Conservation (phyloP, 345 rosid genomes). For the Eucalyptus marginata region DNA sequence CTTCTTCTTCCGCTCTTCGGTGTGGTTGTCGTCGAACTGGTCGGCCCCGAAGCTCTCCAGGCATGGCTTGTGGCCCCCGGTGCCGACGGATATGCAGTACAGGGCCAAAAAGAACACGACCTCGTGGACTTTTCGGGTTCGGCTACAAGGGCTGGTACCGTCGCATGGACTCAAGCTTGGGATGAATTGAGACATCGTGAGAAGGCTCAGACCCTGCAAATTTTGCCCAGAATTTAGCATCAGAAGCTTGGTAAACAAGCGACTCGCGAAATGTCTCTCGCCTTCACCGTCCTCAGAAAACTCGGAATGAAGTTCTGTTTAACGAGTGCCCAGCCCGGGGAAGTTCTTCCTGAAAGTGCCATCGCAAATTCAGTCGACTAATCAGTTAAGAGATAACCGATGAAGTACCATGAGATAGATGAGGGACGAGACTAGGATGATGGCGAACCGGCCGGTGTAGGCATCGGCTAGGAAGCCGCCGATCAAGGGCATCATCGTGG, state of each 20-base stretch:
- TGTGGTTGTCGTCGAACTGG: constrained; percentile 35
- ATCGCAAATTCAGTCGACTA: neutral
- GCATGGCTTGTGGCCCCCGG: constrained; percentile 38
- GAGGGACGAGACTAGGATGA: constrained; percentile 22
- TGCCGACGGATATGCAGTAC: constrained; percentile 29
- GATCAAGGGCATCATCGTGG: constrained; percentile 29
- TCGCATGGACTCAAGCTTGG: constrained; percentile 19
- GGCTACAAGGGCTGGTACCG: neutral
- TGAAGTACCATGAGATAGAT: constrained; percentile 23
- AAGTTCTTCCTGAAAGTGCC: neutral
- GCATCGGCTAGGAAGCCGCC: constrained; percentile 43
- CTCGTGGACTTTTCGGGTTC: constrained; percentile 24
- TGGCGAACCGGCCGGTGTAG: constrained; percentile 26
- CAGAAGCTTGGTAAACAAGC: neutral
- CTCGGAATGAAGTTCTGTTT: neutral
- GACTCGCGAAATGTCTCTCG: neutral
- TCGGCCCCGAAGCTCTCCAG: constrained; percentile 46
- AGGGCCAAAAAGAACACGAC: constrained; percentile 27
- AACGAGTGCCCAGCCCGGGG: neutral
- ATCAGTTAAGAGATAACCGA: neutral
- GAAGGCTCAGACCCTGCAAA: constrained; percentile 26
- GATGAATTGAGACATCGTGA: constrained; percentile 24
- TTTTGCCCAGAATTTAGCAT: neutral
- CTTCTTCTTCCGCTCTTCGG: constrained; percentile 28
- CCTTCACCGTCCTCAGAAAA: neutral